Evolutionary conservation across 2,329 filamentous ascomycete species (phyloP).

Genomic region (Drechmeria coniospora): DNA sequence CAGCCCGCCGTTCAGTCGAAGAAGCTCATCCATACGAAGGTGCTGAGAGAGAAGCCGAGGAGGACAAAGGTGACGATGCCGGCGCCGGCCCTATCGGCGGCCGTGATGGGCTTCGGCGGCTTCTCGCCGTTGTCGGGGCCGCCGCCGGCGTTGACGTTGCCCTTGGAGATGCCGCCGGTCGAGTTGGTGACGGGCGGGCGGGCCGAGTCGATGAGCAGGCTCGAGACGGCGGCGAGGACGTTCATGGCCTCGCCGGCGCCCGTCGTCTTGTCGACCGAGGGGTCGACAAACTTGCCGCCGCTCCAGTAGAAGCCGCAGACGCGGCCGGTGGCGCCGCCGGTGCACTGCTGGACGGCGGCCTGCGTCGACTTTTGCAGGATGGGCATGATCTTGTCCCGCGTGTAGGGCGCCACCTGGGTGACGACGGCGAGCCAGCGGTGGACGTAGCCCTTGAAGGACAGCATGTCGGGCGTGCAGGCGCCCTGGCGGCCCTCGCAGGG

Average conservation of each 20-base stretch:
- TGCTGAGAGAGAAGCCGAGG: constrained; percentile 22
- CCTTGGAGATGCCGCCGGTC: constrained; percentile 34
- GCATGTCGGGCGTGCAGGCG: constrained; percentile 56
- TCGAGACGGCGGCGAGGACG: constrained; percentile 37
- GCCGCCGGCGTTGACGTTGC: constrained; percentile 24
- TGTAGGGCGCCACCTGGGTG: constrained; percentile 47
- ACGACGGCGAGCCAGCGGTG: constrained; percentile 48
- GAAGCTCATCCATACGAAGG: constrained; percentile 36
- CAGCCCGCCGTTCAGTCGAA: constrained; percentile 10
- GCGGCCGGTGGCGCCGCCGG: constrained; percentile 39
- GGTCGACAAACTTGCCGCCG: constrained; percentile 25
- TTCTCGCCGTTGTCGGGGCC: constrained; percentile 15
- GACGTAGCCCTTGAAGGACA: constrained; percentile 57
- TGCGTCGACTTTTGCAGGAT: constrained; percentile 40
- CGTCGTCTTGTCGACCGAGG: constrained; percentile 34
- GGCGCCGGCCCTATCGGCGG: constrained; percentile 31
- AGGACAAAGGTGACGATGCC: constrained; percentile 31
- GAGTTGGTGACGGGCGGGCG: constrained; percentile 25
- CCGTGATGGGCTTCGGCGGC: constrained; percentile 18
- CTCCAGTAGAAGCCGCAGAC: constrained; percentile 52
- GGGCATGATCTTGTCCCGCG: constrained; percentile 36
- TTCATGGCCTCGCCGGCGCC: constrained; percentile 46
- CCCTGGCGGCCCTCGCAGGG: constrained; percentile 42
- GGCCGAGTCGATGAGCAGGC: constrained; percentile 27
- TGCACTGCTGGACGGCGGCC: constrained; percentile 47